Evolutionary conservation across 1,139 yeast species (phyloP).

Genomic region (Candida labiduridarum): DNA sequence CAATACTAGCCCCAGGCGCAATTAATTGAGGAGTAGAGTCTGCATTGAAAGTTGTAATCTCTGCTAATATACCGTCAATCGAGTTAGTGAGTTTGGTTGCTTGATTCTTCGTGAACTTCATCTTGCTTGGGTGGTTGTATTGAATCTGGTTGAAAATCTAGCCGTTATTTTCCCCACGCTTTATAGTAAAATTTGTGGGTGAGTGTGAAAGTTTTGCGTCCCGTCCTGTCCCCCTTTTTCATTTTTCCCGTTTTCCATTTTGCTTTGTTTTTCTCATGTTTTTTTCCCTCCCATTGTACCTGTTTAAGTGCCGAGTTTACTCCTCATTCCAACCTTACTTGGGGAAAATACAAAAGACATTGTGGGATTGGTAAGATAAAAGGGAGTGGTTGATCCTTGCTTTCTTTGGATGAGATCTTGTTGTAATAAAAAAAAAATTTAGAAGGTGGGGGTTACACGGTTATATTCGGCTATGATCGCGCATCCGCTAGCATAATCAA

Average conservation of each 20-base stretch:
- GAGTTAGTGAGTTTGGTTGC: conserved; percentile 9
- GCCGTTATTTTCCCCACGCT: background rate
- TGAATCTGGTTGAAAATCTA: background rate
- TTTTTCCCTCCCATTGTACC: too few species aligned
- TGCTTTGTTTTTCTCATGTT: too few species aligned
- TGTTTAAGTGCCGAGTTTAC: too few species aligned
- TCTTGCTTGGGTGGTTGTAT: background rate
- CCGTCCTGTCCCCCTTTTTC: background rate
- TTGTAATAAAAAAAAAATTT: too few species aligned
- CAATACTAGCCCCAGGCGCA: conserved; percentile 30
- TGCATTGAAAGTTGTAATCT: conserved; percentile 16
- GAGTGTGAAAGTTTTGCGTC: conserved; percentile 1
- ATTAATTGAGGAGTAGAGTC: conserved; percentile 19
- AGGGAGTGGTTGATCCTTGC: background rate
- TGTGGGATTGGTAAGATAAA: too few species aligned
- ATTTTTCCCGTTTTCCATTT: background rate
- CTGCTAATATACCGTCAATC: conserved; percentile 19
- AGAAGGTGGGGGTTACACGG: too few species aligned
- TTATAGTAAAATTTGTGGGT: background rate
- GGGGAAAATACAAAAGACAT: too few species aligned
- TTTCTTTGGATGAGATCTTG: too few species aligned
- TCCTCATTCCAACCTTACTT: too few species aligned
- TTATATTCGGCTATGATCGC: background rate
- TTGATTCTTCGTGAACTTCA: conserved; percentile 11
- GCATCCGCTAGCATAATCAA: background rate